Evolutionary conservation across 768 basidiomycete species (phyloP).

Genomic region (Suillus tomentosus): DNA sequence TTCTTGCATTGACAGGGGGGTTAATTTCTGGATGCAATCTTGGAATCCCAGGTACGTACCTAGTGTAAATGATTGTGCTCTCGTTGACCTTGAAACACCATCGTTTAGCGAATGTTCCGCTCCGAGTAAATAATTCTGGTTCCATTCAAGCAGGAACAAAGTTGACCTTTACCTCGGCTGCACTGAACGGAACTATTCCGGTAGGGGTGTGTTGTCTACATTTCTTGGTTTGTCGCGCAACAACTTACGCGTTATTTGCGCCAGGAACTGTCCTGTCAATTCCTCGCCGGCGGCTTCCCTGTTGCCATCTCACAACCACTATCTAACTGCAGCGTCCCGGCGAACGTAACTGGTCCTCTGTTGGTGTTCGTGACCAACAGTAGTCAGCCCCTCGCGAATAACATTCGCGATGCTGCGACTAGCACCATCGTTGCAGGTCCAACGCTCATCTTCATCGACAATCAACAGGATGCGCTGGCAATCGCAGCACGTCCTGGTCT

Average conservation of each 20-base stretch:
- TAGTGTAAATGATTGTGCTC: neutral
- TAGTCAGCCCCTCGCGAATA: conserved; percentile 59
- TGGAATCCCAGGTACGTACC: conserved; percentile 52
- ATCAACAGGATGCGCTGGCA: conserved; percentile 51
- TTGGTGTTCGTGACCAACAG: conserved; percentile 70
- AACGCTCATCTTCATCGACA: conserved; percentile 65
- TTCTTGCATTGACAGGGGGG: conserved; percentile 65
- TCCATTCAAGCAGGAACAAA: conserved; percentile 55
- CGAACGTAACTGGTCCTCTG: conserved; percentile 71
- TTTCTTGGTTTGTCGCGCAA: neutral
- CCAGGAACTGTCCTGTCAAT: conserved; percentile 70
- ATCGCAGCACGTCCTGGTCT: conserved; percentile 42
- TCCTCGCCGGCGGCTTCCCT: conserved; percentile 65
- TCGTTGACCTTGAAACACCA: neutral
- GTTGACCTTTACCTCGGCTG: conserved; percentile 60
- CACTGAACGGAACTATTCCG: conserved; percentile 52
- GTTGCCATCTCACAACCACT: conserved; percentile 61
- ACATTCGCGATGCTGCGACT: conserved; percentile 42
- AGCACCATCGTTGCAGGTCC: conserved; percentile 63
- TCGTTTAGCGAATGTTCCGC: conserved; percentile 54
- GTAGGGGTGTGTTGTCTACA: conserved; percentile 41
- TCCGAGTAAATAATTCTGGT: conserved; percentile 67
- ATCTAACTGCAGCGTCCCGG: conserved; percentile 62
- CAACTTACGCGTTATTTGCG: conserved; percentile 14
- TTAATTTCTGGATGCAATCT: conserved; percentile 73